Base-by-base conservation (phyloP, 768 basidiomycete genomes). In the Neoboletus subvelutipes region DNA sequence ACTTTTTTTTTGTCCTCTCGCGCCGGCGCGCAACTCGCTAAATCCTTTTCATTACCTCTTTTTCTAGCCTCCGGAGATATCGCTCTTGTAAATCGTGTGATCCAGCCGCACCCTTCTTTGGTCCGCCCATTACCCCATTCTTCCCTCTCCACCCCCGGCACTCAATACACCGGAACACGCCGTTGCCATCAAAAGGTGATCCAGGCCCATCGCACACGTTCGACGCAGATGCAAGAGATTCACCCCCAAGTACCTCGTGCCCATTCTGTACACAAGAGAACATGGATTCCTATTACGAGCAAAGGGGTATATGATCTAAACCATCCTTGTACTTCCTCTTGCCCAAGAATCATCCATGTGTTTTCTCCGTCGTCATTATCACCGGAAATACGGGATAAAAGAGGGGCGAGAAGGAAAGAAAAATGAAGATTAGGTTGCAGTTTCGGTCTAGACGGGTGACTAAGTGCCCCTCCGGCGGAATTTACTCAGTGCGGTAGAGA, bases 31-130 rank as follows among this genome's bases (percentile, higher is more conserved):
- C 10, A 8, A n/a, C 4, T 18, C 10, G 31, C 13, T 26, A 20
- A 22, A n/a, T 26, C 6, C 18, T 20, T 39, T 42, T 29, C n/a
- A 6, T 20, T 41, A 2, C 28, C 17, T 28, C 26, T 18, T 34
- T 18, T 43, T 36, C 6, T 40, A 81, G 81, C 67, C 78, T 45
- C 76, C 80, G 36, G 80, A 82, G 62, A 68, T 79, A 45, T 76
- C 78, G 26, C 66, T 82, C 50, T 70, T 67, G 34, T 76, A 39
- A 64, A 46, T 42, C 3, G 36, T 8, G 1, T 2, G 36, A n/a
- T 40, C 5, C 39, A 24, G 11, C 33, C 20, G 18, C 45, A 20
- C 1, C 22, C 29, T 13, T 17, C 12, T 31, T 45, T 26, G 47
- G 53, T 53, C 51, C 20, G 47, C 42, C 42, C 22, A 33, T 50